A percentile compares a stretch with the other conserved stretches of the same genome.
Evolutionary conservation across 495 filamentous ascomycete species (phyloP).

Genomic region (Talaromyces ruber): DNA sequence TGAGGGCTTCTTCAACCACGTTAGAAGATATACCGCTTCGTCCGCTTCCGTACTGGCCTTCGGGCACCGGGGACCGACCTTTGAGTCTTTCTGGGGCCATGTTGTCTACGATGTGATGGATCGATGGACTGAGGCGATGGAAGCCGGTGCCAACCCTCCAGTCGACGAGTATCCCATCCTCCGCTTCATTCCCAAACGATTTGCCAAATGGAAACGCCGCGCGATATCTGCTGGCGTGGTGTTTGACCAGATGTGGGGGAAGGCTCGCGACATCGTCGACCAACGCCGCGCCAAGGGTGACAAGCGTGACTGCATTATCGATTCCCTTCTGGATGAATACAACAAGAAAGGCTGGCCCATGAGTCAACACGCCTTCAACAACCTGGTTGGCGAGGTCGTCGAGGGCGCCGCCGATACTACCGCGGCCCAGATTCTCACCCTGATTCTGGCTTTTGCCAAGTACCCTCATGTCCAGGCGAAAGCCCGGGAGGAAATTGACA

Average conservation of each 20-base stretch:
- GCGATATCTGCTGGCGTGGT: neutral
- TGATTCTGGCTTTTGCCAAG: constrained; percentile 28
- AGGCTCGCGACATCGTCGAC: neutral
- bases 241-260: neutral
- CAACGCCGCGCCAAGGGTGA: neutral
- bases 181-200: neutral
- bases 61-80: neutral
- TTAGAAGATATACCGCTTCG: constrained; percentile 8
- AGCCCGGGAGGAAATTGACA: constrained; percentile 18
- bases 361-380: neutral
- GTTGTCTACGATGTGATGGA: constrained; percentile 39
- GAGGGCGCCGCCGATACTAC: neutral
- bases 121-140: constrained; percentile 37
- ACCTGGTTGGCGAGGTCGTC: neutral
- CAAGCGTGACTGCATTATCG: constrained; percentile 23
- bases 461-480: constrained; percentile 24
- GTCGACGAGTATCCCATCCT: neutral
- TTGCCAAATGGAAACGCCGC: neutral
- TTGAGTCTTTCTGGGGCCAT: constrained; percentile 32
- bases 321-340: constrained; percentile 32
- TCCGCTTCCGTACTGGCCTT: neutral
- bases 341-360: constrained; percentile 8
- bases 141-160: constrained; percentile 12
- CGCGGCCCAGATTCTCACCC: constrained; percentile 13
- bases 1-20: constrained; percentile 19